A percentile compares a stretch with the other conserved stretches of the same genome.
phyloP scores from a whole-genome alignment of 371 early-diverging fungal species.

The Mucor saturninus region DNA sequence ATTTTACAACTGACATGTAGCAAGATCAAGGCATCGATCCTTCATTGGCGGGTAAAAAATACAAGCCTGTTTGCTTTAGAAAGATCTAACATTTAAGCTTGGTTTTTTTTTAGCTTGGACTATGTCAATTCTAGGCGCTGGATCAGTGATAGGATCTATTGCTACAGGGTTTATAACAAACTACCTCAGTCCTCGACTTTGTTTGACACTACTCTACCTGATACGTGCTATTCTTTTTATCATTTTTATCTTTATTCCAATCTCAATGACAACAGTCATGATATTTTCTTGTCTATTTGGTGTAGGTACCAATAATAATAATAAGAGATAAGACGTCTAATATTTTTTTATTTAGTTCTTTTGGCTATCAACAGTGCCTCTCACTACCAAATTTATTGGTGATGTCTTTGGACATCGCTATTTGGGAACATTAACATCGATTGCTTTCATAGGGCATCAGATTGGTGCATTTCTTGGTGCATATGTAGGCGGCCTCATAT shows the following conservation, averaged over 20 bases:
- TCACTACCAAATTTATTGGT: slow-evolving; percentile 44
- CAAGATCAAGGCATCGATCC: slow-evolving; percentile 36
- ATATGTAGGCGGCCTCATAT: slow-evolving; percentile 45
- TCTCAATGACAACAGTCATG: slow-evolving; percentile 27
- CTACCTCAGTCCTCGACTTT: slow-evolving; percentile 27
- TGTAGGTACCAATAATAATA: slow-evolving; percentile 34
- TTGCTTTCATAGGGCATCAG: slow-evolving; percentile 39
- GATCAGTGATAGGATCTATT: slow-evolving; percentile 35
- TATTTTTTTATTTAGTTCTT: slow-evolving; percentile 22
- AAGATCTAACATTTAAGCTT: not conserved
- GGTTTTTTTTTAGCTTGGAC: slow-evolving; percentile 33
- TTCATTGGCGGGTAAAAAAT: slow-evolving; percentile 22
- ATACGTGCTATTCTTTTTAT: slow-evolving; percentile 27
- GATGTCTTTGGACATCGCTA: slow-evolving; percentile 45
- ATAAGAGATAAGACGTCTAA: not conserved
- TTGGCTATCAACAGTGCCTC: slow-evolving; percentile 52
- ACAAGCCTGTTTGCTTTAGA: not conserved
- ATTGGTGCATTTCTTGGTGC: slow-evolving; percentile 46
- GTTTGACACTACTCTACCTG: slow-evolving; percentile 25
- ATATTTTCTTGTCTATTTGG: slow-evolving; percentile 61
- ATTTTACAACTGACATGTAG: not conserved
- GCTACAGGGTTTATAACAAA: slow-evolving; percentile 26
- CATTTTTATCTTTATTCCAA: slow-evolving; percentile 30
- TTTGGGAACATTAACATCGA: slow-evolving; percentile 41
- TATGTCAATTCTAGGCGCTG: slow-evolving; percentile 37